Evolutionary conservation across 768 basidiomycete genomes (phyloP).

Genomic region (Leccinum sublutescens): DNA sequence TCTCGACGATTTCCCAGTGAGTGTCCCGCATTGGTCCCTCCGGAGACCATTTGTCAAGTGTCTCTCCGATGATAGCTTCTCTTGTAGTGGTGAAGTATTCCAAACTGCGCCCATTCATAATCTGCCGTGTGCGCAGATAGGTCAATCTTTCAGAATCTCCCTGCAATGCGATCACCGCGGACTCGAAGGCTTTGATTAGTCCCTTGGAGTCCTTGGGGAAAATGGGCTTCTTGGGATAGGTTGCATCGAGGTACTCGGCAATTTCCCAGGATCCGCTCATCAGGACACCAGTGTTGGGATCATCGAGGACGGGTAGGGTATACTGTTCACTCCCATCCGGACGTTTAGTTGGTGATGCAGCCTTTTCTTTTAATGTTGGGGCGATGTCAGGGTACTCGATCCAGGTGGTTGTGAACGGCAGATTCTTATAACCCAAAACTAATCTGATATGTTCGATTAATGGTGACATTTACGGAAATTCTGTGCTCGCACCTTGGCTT

Average conservation of each 20-base stretch:
- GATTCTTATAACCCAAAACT: constrained; percentile 31
- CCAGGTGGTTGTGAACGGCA: constrained; percentile 36
- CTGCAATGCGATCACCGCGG: background rate
- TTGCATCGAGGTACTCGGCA: constrained; percentile 36
- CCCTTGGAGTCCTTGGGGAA: constrained; percentile 24
- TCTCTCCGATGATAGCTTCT: constrained; percentile 31
- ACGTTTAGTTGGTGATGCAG: constrained; percentile 21
- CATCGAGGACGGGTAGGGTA: constrained; percentile 35
- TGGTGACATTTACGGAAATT: background rate
- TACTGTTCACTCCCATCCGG: constrained; percentile 22
- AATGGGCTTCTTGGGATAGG: constrained; percentile 32
- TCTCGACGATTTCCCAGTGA: constrained; percentile 27
- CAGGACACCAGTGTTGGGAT: constrained; percentile 29
- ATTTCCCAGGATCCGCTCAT: constrained; percentile 34
- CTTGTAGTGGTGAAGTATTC: constrained; percentile 40
- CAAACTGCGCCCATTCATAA: constrained; percentile 35
- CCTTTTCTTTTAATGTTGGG: constrained; percentile 24
- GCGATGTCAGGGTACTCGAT: constrained; percentile 35
- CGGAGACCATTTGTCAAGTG: constrained; percentile 40
- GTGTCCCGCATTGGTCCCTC: constrained; percentile 33
- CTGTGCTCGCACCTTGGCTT: constrained; percentile 33
- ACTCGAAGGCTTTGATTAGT: constrained; percentile 24
- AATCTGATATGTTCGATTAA: constrained; percentile 21
- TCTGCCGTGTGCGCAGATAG: constrained; percentile 22
- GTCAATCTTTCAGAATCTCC: constrained; percentile 10